Evolutionary conservation across 2,329 filamentous ascomycete genomes (phyloP).

Genomic region (Neospermospora avenae): DNA sequence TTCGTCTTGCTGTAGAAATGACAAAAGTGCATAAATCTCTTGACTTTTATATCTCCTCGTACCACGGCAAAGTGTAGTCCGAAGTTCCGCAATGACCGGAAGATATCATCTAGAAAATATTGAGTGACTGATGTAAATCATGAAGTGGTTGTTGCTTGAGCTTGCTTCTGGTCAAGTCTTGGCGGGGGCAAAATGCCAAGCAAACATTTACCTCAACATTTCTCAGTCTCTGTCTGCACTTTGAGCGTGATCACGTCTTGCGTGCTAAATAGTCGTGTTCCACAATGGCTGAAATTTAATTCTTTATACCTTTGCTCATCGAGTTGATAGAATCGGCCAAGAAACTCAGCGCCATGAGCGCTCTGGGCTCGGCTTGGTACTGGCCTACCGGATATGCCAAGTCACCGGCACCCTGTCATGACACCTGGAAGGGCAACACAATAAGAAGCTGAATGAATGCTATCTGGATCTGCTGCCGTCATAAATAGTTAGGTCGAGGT

Average conservation of each 20-base stretch:
- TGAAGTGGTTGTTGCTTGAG: no score
- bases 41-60: no score
- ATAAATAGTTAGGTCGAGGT: no score
- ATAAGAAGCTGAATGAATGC: background rate
- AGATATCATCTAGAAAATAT: background rate
- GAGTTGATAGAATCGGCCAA: background rate
- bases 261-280: background rate
- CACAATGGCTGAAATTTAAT: background rate
- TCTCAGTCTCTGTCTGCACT: background rate
- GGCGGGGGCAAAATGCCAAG: background rate
- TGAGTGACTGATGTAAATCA: no score
- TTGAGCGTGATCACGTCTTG: background rate
- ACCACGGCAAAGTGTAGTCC: no score
- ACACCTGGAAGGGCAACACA: background rate
- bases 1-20: no score
- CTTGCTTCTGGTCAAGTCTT: no score
- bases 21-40: no score
- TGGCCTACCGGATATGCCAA: background rate
- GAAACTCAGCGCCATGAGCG: background rate
- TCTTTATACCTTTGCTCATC: background rate
- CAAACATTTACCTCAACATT: background rate
- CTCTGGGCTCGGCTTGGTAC: background rate
- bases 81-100: no score
- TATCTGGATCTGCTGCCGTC: no score
- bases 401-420: background rate